Evolutionary conservation across 768 basidiomycete genomes (phyloP), one percentile per base, ranked within the genome.

Genomic region (Jaapia argillacea): DNA sequence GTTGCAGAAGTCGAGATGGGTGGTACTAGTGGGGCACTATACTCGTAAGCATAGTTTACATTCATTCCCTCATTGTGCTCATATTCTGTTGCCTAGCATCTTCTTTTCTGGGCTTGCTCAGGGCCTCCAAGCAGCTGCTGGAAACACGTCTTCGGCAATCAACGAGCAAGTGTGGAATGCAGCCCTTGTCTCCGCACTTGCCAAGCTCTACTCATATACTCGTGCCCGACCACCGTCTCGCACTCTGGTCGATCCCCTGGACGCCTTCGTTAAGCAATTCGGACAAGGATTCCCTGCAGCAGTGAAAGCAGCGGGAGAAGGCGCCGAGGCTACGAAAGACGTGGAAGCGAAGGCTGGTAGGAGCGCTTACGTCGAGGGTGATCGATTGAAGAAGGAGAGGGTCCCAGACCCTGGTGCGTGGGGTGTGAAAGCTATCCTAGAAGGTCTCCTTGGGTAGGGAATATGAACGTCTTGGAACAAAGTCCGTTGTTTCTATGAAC

Each of bases 351-450:
- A 83, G 64, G 90, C 85, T 2, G 92, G 92, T 3, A 66, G 92
- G 51, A 90, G 86, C 51, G 85, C 86, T 2, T 97, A 97, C 62
- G 76, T 94, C 28, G 85, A 82, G 48, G 72, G 77, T 13, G 71
- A 75, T 33, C 65, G 76, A 50, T 65, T 93, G 43, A 76, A 65
- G 57, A 62, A 70, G 43, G 69, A 82, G 58, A 69, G 64, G 28
- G 70, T 87, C 18, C 64, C 89, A 2, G 91, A 97, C 63, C 90
- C 91, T 0, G 92, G 92, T 27, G 92, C 92, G 24, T 90, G 89
- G 86, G 90, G 89, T 36, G 77, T 94, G 44, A 85, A 81, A 54
- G 70, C 72, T 6, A 75, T 89, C 45, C 52, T 90, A 45, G 75
- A 85, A 57, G 75, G 68, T 31, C 60, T 85, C 35, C 45, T 45